phyloP scores from a whole-genome alignment of 2,329 filamentous ascomycete genomes.

The Penicillium brasilianum region DNA sequence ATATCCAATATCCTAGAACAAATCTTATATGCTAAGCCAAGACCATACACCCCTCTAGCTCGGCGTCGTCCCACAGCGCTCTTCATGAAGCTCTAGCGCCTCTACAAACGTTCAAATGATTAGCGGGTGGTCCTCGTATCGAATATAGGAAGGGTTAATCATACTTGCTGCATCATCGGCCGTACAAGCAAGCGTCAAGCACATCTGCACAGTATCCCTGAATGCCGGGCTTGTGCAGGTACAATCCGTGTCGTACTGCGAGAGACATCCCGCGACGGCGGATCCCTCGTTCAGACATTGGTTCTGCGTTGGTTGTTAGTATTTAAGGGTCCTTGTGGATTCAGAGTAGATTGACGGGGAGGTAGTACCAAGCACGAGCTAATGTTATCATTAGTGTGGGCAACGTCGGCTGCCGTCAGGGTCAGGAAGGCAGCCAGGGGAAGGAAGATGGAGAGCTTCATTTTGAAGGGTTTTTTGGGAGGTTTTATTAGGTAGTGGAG shows the following conservation, averaged over 20 bases:
- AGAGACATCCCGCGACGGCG: slow-evolving; percentile 23
- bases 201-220: slow-evolving; percentile 21
- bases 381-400: slow-evolving; percentile 5
- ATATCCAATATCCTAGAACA: background rate
- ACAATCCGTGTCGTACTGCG: slow-evolving; percentile 21
- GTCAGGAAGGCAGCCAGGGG: slow-evolving; percentile 27
- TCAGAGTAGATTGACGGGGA: background rate
- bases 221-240: slow-evolving; percentile 27
- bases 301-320: slow-evolving; percentile 16
- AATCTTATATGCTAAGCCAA: background rate
- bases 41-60: background rate
- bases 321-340: background rate
- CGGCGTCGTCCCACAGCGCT: slow-evolving; percentile 9
- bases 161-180: slow-evolving; percentile 23
- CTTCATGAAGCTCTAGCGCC: slow-evolving; percentile 9
- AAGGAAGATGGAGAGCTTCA: slow-evolving; percentile 28
- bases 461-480: slow-evolving; percentile 9
- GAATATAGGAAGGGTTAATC: background rate
- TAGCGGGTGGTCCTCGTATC: background rate
- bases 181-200: slow-evolving; percentile 22
- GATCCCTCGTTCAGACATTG: slow-evolving; percentile 24
- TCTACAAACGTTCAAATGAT: slow-evolving; percentile 1
- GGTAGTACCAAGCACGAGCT: slow-evolving; percentile 23
- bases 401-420: slow-evolving; percentile 18
- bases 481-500: background rate